Conservation (phyloP, 1,284 basidiomycete species). For the Marasmius fiardii region DNA sequence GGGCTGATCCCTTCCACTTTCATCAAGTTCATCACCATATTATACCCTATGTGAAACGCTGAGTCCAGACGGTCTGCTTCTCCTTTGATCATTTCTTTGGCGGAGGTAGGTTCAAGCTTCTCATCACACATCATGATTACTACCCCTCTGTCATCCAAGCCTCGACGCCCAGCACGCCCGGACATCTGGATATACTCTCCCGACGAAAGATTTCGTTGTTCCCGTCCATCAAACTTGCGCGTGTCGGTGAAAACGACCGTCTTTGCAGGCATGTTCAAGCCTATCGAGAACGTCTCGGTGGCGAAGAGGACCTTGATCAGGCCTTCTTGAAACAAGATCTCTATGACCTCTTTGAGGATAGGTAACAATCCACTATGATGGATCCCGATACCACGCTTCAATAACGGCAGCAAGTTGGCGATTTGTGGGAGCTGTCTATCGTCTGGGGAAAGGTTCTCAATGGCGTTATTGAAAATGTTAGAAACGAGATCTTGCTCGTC, state of each 20-base stretch:
- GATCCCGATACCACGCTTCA: slow-evolving; percentile 96
- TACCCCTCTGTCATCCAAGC: slow-evolving; percentile 97
- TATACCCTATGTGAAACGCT: slow-evolving; percentile 98
- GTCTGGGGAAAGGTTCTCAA: slow-evolving; percentile 84
- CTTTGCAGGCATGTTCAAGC: slow-evolving; percentile 99
- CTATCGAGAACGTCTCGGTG: slow-evolving; percentile 99
- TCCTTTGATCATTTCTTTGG: slow-evolving; percentile 98
- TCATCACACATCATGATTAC: slow-evolving; percentile 99
- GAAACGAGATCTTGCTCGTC: slow-evolving; percentile 90
- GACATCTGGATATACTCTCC: slow-evolving; percentile 99
- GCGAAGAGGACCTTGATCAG: slow-evolving; percentile 98
- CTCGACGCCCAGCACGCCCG: slow-evolving; percentile 95
- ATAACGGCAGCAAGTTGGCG: slow-evolving; percentile 86
- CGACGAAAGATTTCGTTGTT: slow-evolving; percentile 87
- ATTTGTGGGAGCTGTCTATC: slow-evolving; percentile 95
- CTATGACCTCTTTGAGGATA: slow-evolving; percentile 98
- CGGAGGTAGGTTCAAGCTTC: slow-evolving; percentile 89
- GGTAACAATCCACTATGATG: slow-evolving; percentile 98
- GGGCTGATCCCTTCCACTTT: slow-evolving; percentile 98
- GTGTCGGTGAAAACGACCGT: slow-evolving; percentile 98
- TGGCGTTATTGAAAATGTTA: slow-evolving; percentile 94
- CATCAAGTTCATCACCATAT: slow-evolving; percentile 99
- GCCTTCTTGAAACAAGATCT: slow-evolving; percentile 99
- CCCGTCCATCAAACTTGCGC: slow-evolving; percentile 94
- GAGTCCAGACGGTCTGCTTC: slow-evolving; percentile 97